Percentiles rank a stretch among this genome's conserved stretches.
Evolutionary conservation across 306 rosid species (phyloP).

Genomic region (Medicago lupulina): DNA sequence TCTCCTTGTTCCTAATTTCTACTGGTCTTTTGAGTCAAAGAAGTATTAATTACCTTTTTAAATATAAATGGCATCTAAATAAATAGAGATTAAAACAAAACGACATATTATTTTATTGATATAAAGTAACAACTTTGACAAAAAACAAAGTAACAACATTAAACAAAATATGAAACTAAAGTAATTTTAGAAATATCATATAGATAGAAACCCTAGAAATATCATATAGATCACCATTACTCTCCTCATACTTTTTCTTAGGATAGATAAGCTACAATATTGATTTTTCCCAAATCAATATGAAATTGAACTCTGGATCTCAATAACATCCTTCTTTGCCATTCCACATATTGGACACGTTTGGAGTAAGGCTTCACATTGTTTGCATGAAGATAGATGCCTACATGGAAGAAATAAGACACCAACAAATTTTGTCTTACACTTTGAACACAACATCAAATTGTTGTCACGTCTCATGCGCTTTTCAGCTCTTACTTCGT

Average conservation of each 20-base stretch:
- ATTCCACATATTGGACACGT: slow-evolving; percentile 74
- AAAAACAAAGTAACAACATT: too few relatives aligned
- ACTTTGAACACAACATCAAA: neutral
- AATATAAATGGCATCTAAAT: too few relatives aligned
- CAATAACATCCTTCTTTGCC: slow-evolving; percentile 70
- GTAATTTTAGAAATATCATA: too few relatives aligned
- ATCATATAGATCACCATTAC: too few relatives aligned
- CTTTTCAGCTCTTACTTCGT: neutral
- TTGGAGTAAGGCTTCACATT: slow-evolving; percentile 66
- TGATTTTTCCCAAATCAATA: neutral
- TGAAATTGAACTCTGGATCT: slow-evolving; percentile 25
- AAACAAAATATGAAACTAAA: too few relatives aligned
- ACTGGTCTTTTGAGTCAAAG: too few relatives aligned
- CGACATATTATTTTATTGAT: too few relatives aligned
- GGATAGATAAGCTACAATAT: too few relatives aligned
- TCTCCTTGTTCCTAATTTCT: too few relatives aligned
- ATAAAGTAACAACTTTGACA: neutral
- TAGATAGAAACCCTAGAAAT: too few relatives aligned
- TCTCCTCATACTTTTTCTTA: too few relatives aligned
- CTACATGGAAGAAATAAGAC: slow-evolving; percentile 61
- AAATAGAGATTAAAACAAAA: neutral
- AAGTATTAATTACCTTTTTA: too few relatives aligned
- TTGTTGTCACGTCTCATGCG: neutral
- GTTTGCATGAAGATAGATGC: slow-evolving; percentile 50
- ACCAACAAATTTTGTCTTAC: neutral